Conservation (phyloP, 768 basidiomycete genomes). For the Pleurotus eryngii region DNA sequence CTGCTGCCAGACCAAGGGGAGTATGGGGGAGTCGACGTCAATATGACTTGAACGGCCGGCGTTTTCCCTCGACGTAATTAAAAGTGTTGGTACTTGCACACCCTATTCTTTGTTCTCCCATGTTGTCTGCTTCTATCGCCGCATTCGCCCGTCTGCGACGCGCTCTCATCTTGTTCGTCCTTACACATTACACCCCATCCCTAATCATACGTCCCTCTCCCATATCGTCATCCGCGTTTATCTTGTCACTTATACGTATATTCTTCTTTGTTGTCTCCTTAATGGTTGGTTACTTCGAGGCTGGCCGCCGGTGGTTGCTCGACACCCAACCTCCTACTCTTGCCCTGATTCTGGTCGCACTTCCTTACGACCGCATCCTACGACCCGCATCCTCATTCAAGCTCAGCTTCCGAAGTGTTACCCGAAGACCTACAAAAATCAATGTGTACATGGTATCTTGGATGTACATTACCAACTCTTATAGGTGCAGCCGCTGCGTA, state of each 20-base stretch:
- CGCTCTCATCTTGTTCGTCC: not conserved
- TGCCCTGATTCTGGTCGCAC: not conserved
- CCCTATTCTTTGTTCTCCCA: not conserved
- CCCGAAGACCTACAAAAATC: not conserved
- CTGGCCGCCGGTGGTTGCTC: not conserved
- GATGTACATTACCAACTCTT: not conserved
- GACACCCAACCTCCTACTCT: not conserved
- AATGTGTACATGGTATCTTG: not conserved
- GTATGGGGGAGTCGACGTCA: conserved; percentile 8
- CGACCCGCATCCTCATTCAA: not conserved
- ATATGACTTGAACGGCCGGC: not conserved
- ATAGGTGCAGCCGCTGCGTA: no score
- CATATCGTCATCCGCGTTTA: not conserved
- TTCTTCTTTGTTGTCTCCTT: not conserved
- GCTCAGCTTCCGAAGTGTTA: not conserved
- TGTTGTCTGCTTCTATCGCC: conserved; percentile 2
- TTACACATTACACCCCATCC: not conserved
- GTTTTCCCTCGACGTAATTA: not conserved
- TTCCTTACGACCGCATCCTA: not conserved
- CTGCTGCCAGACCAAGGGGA: not conserved
- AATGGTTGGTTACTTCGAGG: conserved; percentile 5
- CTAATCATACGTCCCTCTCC: not conserved
- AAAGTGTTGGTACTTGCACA: conserved; percentile 1
- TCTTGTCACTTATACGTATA: not conserved
- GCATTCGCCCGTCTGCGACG: conserved; percentile 3